Evolutionary conservation across 257 asterid species (phyloP).

Genomic region (Avicennia marina): DNA sequence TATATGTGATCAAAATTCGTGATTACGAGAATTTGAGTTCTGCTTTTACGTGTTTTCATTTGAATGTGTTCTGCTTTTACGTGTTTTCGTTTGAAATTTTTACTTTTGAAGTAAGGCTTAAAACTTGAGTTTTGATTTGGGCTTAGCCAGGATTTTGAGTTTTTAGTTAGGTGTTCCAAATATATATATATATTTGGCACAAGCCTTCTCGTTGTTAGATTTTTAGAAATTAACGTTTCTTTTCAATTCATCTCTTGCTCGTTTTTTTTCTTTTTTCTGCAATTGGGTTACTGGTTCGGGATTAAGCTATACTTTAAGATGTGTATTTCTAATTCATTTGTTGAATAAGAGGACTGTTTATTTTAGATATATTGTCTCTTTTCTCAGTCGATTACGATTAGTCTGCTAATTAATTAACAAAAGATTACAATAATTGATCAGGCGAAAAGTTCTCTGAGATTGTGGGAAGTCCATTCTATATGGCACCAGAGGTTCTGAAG

Average conservation of each 20-base stretch:
- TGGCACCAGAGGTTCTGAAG: conserved; percentile 94
- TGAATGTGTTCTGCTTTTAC: neutral
- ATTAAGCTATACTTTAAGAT: no score
- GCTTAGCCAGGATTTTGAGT: neutral
- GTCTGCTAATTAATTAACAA: neutral
- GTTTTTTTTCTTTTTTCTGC: neutral
- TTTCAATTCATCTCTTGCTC: neutral
- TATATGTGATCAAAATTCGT: neutral
- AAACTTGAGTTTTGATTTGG: neutral
- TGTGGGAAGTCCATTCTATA: conserved; percentile 92
- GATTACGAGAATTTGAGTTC: neutral
- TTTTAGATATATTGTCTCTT: neutral
- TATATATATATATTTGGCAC: no score
- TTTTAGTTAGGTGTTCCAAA: neutral
- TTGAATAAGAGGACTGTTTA: neutral
- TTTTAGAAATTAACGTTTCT: neutral
- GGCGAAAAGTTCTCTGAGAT: conserved; percentile 83
- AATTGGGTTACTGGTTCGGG: neutral
- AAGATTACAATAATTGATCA: conserved; percentile 11
- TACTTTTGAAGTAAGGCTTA: neutral
- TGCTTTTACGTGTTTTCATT: neutral
- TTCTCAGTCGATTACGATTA: neutral
- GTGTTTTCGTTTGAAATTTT: neutral
- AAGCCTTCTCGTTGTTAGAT: no score
- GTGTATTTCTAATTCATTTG: neutral